Conservation (phyloP, 306 rosid species). For the Glycine latifolia region DNA sequence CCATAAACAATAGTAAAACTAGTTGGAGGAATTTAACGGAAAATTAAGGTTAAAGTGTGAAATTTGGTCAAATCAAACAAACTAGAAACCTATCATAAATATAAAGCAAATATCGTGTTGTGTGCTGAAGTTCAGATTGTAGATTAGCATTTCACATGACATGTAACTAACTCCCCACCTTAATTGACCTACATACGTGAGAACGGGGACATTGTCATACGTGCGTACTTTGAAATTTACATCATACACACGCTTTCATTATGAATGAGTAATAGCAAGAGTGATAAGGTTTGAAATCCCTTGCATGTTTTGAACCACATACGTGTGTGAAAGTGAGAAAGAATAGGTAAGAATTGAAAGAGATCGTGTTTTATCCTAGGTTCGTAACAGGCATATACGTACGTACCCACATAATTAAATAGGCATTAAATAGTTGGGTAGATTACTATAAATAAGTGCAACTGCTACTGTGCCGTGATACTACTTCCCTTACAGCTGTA, state of each 20-base stretch:
- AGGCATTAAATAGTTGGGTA: constrained; percentile 20
- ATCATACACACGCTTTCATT: neutral
- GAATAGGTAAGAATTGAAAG: constrained; percentile 37
- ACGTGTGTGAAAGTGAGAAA: constrained; percentile 27
- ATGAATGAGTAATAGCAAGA: constrained; percentile 9
- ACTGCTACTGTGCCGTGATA: constrained; percentile 33
- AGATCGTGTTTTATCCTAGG: constrained; percentile 41
- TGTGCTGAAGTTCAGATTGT: neutral
- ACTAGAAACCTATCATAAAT: constrained; percentile 7
- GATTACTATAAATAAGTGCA: constrained; percentile 37
- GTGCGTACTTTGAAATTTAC: neutral
- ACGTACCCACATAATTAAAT: constrained; percentile 37
- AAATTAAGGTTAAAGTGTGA: too few species aligned
- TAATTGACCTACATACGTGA: neutral
- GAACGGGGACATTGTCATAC: neutral
- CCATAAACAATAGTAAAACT: too few species aligned
- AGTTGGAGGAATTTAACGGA: too few species aligned
- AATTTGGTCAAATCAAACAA: too few species aligned
- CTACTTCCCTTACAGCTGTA: constrained; percentile 40
- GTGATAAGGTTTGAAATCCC: constrained; percentile 19
- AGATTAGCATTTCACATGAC: constrained; percentile 8
- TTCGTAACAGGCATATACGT: constrained; percentile 30
- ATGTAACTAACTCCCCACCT: neutral
- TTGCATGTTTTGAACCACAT: constrained; percentile 20
- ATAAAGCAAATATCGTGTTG: neutral